Evolutionary conservation across 73 alveolate genomes (phyloP), one percentile per base, ranked within the genome.

Genomic region (Loxodes magnus): DNA sequence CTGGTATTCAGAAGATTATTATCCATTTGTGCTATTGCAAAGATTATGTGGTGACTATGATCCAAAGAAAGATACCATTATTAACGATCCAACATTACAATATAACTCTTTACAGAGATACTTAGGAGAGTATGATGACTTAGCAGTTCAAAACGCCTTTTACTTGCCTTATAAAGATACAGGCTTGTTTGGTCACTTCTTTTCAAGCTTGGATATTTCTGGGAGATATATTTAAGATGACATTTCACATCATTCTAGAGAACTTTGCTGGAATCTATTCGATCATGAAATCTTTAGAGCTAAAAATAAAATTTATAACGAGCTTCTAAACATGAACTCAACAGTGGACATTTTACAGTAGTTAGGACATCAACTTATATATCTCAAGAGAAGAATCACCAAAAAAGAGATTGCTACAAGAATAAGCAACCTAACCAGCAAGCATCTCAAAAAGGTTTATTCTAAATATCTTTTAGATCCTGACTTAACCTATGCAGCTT

Each of bases 351-450:
- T 70, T 10, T 56, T 84, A 0, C 85, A 87, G 35, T 70, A 80
- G 9, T 61, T 84, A 0, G 96, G 92, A 3, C 64, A 71, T 30
- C 84, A 87, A 46, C 69, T 84, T 42, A 70, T 87, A 19, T 83
- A 87, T 66, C 55, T 84, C 36, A 58, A 76, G 56, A 69, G 93
- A 64, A 78, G 84, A 48, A 88, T 88, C 17, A 80, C 86, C 14
- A 78, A 87, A 73, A 71, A 80, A 19, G 97, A 88, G 49, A 75
- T 88, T 3, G 95, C 97, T n/a, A 39, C 54, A 27, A 60, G 92
- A 62, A 54, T 79, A n/a, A n/a, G n/a, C n/a, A n/a, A n/a, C n/a
- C n/a, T n/a, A n/a, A n/a, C n/a, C n/a, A n/a, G n/a, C n/a, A n/a
- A n/a, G n/a, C n/a, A n/a, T n/a, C n/a, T n/a, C n/a, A n/a, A n/a